These are phyloP conservation scores for Fusarium abutilonis DNA, from an alignment of 2,329 filamentous ascomycete species.

Conservation along the genomic window DNA sequence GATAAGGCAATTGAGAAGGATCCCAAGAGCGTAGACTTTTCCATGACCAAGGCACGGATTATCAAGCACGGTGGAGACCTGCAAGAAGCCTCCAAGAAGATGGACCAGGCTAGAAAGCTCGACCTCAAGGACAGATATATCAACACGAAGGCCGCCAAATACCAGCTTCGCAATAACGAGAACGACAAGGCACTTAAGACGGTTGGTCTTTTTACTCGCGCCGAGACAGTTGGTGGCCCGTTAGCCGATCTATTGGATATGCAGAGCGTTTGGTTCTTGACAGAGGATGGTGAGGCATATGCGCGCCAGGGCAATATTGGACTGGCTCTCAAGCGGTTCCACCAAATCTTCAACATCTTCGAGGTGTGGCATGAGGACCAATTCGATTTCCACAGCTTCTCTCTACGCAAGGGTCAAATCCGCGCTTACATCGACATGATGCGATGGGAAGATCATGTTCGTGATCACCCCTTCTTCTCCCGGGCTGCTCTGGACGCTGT, in stretches of 20 bases:
- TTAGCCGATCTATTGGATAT: conserved; percentile 94
- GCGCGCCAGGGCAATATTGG: conserved; percentile 82
- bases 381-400: conserved; percentile 98
- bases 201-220: conserved; percentile 92
- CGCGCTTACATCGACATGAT: conserved; percentile 96
- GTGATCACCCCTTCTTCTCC: conserved; percentile 93
- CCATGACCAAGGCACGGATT: conserved; percentile 95
- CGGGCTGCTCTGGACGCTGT: conserved; percentile 84
- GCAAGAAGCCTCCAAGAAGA: conserved; percentile 81
- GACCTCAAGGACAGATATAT: conserved; percentile 95
- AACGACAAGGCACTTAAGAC: conserved; percentile 87
- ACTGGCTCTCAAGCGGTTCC: conserved; percentile 91
- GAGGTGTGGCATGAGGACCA: conserved; percentile 98
- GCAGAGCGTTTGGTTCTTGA: conserved; percentile 98
- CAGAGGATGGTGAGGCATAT: conserved; percentile 92
- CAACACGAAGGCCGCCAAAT: conserved; percentile 98
- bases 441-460: conserved; percentile 90
- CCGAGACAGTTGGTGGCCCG: conserved; percentile 87
- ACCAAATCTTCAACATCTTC: conserved; percentile 89
- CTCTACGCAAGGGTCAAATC: conserved; percentile 94
- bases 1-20: conserved; percentile 84
- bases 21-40: conserved; percentile 85
- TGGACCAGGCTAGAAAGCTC: conserved; percentile 86
- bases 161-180: conserved; percentile 91
- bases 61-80: conserved; percentile 88